Percentiles rank a stretch among this genome's conserved stretches.
phyloP scores from a whole-genome alignment of 345 rosid genomes.

The Aquilaria yunnanensis region DNA sequence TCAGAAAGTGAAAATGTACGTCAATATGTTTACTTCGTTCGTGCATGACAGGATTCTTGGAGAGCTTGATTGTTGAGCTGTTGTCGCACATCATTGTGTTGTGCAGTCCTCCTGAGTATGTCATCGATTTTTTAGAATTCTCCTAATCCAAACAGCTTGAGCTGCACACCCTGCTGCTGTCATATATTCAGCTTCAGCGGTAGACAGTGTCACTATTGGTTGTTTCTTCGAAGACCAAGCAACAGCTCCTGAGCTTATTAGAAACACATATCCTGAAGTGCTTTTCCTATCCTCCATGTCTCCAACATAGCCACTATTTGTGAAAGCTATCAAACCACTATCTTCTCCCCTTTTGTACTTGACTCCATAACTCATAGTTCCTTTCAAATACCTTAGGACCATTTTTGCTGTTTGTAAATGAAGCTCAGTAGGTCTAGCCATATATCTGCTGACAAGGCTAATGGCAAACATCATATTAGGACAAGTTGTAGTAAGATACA shows the following conservation, averaged over 20 bases:
- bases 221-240: background rate
- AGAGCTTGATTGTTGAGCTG: background rate
- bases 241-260: background rate
- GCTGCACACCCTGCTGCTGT: background rate
- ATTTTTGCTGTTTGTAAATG: background rate
- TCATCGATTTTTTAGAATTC: background rate
- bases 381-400: background rate
- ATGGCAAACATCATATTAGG: background rate
- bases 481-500: background rate
- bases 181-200: background rate
- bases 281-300: background rate
- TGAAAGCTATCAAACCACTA: background rate
- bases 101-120: background rate
- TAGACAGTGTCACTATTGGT: background rate
- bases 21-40: constrained; percentile 1
- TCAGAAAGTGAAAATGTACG: background rate
- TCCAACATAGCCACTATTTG: background rate
- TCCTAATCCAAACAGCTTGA: background rate
- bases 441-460: background rate
- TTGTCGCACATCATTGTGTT: background rate
- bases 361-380: background rate
- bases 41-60: background rate
- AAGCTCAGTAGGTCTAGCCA: background rate
- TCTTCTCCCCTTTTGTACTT: background rate
- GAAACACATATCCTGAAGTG: constrained; percentile 1